These are phyloP conservation scores for Lecanoromycetidae sp. DNA, from an alignment of 2,329 filamentous ascomycete species.

Conservation along the genomic window DNA sequence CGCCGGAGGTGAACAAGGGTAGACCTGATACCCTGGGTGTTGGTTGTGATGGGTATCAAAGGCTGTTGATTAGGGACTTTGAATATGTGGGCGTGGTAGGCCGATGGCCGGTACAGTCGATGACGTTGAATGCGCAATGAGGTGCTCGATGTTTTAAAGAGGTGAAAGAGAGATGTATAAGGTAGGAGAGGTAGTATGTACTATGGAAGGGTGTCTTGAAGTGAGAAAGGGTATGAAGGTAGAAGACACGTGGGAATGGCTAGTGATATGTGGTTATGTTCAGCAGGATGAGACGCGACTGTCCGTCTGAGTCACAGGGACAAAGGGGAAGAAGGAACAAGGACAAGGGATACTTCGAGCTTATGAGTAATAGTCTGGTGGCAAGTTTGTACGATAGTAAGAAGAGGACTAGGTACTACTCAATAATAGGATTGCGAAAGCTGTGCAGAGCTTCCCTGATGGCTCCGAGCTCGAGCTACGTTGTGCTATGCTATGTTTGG, in stretches of 20 bases:
- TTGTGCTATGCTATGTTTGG: background rate
- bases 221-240: background rate
- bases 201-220: background rate
- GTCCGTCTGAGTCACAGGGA: conserved; percentile 10
- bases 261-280: conserved; percentile 5
- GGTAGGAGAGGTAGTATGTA: background rate
- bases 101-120: background rate
- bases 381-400: background rate
- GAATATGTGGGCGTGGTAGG: background rate
- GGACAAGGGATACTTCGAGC: conserved; percentile 2
- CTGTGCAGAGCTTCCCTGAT: no score
- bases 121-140: background rate
- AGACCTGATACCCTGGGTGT: conserved; percentile 4
- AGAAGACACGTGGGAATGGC: background rate
- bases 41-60: no score
- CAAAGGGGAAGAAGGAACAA: conserved; percentile 7
- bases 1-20: no score
- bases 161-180: background rate
- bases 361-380: conserved; percentile 7
- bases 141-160: background rate
- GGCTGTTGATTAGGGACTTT: no score
- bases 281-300: conserved; percentile 4
- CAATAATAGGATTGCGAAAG: no score
- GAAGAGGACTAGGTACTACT: no score
- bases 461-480: conserved; percentile 2